A percentile compares a stretch with the other conserved stretches of the same genome.
Evolutionary conservation across 805 yeast species (phyloP).

Genomic region (Nakazawaea wickerhamii): DNA sequence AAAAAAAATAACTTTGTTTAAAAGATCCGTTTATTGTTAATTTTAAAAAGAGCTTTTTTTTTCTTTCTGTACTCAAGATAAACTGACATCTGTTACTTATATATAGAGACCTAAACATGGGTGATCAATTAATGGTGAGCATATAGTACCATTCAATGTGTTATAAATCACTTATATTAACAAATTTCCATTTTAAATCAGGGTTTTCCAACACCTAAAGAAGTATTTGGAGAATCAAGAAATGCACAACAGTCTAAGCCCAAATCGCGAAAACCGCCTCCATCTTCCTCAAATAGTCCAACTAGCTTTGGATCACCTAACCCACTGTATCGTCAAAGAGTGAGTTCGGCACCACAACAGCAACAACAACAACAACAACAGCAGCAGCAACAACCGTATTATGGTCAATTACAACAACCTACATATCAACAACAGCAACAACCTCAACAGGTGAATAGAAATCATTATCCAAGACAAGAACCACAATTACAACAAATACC

Average conservation of each 20-base stretch:
- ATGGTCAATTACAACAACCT: neutral
- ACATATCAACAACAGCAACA: constrained; percentile 11
- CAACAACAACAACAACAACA: constrained; percentile 4
- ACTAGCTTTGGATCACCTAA: constrained; percentile 16
- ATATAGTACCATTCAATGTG: neutral
- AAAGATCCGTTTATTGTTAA: no score
- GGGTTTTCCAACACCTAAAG: constrained; percentile 14
- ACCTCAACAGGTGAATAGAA: constrained; percentile 11
- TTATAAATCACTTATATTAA: neutral
- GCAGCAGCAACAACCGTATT: neutral
- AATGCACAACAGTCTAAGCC: constrained; percentile 13
- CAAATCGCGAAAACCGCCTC: constrained; percentile 16
- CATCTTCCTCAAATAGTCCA: constrained; percentile 9
- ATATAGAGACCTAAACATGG: neutral
- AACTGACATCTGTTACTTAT: no score
- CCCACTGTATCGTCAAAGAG: constrained; percentile 15
- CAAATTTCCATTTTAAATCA: neutral
- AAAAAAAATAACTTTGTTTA: no score
- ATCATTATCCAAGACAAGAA: constrained; percentile 9
- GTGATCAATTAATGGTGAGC: constrained; percentile 13
- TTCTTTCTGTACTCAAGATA: no score
- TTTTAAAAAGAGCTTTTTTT: no score
- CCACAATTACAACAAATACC: constrained; percentile 8
- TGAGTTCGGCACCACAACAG: constrained; percentile 11
- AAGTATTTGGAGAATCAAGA: constrained; percentile 17